Evolutionary conservation across 2,329 filamentous ascomycete genomes (phyloP), one percentile per base, ranked within the genome.

Genomic region (Calonectria naviculata): DNA sequence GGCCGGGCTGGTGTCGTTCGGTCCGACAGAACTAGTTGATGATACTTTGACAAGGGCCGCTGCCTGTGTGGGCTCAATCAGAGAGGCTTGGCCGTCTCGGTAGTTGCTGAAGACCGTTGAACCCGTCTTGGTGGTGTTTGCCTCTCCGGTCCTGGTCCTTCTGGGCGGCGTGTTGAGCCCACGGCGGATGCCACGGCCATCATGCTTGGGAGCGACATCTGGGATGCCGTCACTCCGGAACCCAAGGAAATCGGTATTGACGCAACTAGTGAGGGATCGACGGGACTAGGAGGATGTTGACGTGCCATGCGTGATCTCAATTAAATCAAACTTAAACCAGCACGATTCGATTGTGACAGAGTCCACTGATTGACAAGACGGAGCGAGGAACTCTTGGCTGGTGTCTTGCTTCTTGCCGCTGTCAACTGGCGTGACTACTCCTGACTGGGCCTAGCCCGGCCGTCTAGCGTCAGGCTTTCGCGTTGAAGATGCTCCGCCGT

Each of bases 391-490:
- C 17, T 21, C 42, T 46, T 24, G 26, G 34, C 24, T n/a, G 21
- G 52, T 58, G 52, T 58, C 52, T 58, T 58, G 52, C 52, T 36
- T 58, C 34, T 38, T 58, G 52, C 52, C 52, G 52, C 52, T 58
- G 52, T 58, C 52, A 58, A 38, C 52, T 58, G 52, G 52, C n/a
- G 21, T 19, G 52, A 38, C 52, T 58, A 58, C 52, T 58, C 52
- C 52, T 13, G 29, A 58, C 29, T 3, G 3, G 52, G 52, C 34
- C 31, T 58, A 58, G 52, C 52, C 52, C 31, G 12, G 21, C 17
- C 31, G 13, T 36, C 42, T 58, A 58, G 52, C 52, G 52, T 13
- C 15, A 19, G 8, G 21, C 34, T 38, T 38, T 31, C 17, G 52
- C 34, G 12, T 24, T 58, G 31, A 13, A 24, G 24, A 19, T 36